Evolutionary conservation across 805 yeast species (phyloP), one percentile per base, ranked within the genome.

Genomic region (Saturnispora saitoi): DNA sequence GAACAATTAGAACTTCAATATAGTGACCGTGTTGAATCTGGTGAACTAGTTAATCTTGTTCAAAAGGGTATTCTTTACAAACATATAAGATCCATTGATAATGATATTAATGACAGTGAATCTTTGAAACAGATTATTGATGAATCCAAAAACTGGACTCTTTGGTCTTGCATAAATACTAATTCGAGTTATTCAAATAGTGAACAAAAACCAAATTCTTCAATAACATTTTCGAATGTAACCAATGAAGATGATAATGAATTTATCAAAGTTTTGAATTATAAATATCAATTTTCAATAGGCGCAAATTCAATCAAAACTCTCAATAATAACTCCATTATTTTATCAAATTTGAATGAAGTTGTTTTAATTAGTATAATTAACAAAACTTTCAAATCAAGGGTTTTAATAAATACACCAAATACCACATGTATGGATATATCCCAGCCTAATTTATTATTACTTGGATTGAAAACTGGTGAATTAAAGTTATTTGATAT

Each of bases 61-160:
- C 97, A 91, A 57, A 85, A 81, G 61, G 98, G 98, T 2, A 77
- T 90, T 15, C 71, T 89, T 42, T 86, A 82, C 61, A 68, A 81
- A n/a, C 78, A 86, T 52, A 77, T 83, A 17, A 90, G 86, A 58
- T 72, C 77, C 4, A 62, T 81, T 39, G 76, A 11, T 12, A 4
- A n/a, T 22, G 17, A 37, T 12, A 22, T 22, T 14, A 37, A 37
- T 20, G 41, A 37, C 12, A 12, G 15, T 10, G 41, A 37, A 12
- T 14, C n/a, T 29, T 11, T 42, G n/a, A 22, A 30, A 19, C n/a
- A 15, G 9, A 4, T 29, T 3, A 3, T 42, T 14, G 34, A 42
- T 11, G 44, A 42, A 5, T 30, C 44, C 14, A 42, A 26, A 20
- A 28, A 42, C 4, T 42, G 44, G 44, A 29, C 44, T 17, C 32